These are phyloP conservation scores for Pleurozium schreberi DNA, from an alignment of 225 moss, liverwort and hornwort species.

Conservation along the genomic window DNA sequence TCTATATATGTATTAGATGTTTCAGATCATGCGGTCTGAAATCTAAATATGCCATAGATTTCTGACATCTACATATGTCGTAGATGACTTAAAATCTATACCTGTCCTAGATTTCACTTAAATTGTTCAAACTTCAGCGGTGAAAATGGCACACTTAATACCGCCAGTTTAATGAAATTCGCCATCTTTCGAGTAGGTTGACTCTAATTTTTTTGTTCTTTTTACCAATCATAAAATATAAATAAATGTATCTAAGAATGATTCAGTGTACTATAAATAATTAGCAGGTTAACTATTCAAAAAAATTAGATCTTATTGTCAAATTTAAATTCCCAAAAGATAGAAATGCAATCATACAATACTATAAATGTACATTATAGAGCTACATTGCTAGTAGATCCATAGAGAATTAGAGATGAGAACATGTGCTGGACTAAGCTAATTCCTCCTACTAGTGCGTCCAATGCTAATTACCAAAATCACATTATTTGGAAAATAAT, in stretches of 20 bases:
- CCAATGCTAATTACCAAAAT: background rate
- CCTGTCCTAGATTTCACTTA: too few species aligned
- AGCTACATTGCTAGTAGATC: background rate
- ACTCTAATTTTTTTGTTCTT: too few species aligned
- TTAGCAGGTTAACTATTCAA: accelerated
- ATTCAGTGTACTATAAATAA: background rate
- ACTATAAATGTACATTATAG: background rate
- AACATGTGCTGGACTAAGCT: background rate
- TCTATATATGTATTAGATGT: too few species aligned
- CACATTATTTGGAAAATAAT: background rate
- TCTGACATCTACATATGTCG: too few species aligned
- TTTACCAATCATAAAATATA: too few species aligned
- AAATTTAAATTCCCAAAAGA: background rate
- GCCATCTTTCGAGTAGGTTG: too few species aligned
- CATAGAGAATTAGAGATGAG: accelerated
- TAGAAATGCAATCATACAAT: background rate
- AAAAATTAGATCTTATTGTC: background rate
- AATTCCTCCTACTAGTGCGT: background rate
- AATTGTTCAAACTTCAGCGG: too few species aligned
- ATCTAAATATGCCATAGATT: too few species aligned
- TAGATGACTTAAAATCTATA: too few species aligned
- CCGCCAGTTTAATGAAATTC: too few species aligned
- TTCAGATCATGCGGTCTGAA: too few species aligned
- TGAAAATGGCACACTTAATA: too few species aligned
- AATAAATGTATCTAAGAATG: background rate